Percentiles rank a stretch among this genome's conserved stretches.
Conservation (phyloP, 78 protist genomes). For the Dictyostelium purpureum region DNA sequence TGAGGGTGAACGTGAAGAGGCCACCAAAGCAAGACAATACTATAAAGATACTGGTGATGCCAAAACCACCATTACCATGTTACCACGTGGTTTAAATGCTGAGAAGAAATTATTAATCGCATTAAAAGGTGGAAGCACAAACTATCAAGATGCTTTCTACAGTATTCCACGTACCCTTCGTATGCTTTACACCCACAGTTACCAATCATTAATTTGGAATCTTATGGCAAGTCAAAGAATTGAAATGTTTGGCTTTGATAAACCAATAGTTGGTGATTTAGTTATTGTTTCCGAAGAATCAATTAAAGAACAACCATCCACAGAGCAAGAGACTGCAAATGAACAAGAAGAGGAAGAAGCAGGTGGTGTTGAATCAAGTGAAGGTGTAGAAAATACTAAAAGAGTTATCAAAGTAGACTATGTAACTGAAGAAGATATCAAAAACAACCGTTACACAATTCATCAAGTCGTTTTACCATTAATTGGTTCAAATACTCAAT, state of each 20-base stretch:
- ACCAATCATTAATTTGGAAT: constrained; percentile 88
- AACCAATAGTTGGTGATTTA: constrained; percentile 79
- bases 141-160: constrained; percentile 25
- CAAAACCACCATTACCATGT: background rate
- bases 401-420: constrained; percentile 2
- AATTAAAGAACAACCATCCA: background rate
- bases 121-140: background rate
- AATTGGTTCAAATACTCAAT: constrained; percentile 55
- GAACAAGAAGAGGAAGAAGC: background rate
- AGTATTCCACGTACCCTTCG: constrained; percentile 58
- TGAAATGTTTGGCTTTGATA: constrained; percentile 25
- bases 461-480: constrained; percentile 88
- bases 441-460: constrained; percentile 36
- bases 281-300: constrained; percentile 16
- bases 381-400: background rate
- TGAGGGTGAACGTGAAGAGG: constrained; percentile 58
- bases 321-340: background rate
- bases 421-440: constrained; percentile 74
- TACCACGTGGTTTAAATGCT: constrained; percentile 10
- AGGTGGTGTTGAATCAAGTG: background rate
- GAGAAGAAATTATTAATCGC: constrained; percentile 14
- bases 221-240: constrained; percentile 78
- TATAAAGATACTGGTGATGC: constrained; percentile 53
- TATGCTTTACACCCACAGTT: constrained; percentile 83
- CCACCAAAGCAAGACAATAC: background rate